Evolutionary conservation across 192 early-diverging fungal species (phyloP).

Genomic region (Thamnidium elegans): DNA sequence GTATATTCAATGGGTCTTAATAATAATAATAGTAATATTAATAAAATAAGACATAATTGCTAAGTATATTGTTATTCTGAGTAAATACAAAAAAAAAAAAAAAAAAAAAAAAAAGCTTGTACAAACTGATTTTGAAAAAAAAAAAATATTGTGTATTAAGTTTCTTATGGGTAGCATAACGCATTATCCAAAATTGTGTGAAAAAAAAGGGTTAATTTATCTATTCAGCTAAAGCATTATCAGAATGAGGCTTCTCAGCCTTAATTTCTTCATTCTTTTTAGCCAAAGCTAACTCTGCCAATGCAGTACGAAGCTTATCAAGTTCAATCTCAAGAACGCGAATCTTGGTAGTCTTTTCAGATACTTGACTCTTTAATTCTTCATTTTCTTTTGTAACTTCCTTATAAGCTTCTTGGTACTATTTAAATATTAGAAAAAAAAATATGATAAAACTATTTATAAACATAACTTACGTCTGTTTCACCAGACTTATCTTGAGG

Average conservation of each 20-base stretch:
- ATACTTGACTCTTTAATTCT: constrained; percentile 72
- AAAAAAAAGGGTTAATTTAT: neutral
- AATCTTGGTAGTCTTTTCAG: constrained; percentile 72
- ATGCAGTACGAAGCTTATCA: constrained; percentile 44
- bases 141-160: too few relatives aligned
- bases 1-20: constrained; percentile 43
- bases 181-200: neutral
- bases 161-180: too few relatives aligned
- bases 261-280: constrained; percentile 19
- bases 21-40: too few relatives aligned
- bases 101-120: too few relatives aligned
- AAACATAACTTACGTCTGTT: constrained; percentile 43
- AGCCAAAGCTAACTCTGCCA: constrained; percentile 25
- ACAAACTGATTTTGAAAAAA: too few relatives aligned
- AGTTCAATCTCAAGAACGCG: constrained; percentile 77
- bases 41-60: too few relatives aligned
- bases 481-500: constrained; percentile 41
- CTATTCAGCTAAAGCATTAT: constrained; percentile 18
- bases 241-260: constrained; percentile 6
- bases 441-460: neutral
- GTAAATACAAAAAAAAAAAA: too few relatives aligned
- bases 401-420: constrained; percentile 76
- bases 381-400: constrained; percentile 77
- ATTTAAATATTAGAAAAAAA: neutral
- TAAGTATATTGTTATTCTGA: too few relatives aligned